Conservation (phyloP, 352 stramenopile species). For the Globisporangium recalcitrans region DNA sequence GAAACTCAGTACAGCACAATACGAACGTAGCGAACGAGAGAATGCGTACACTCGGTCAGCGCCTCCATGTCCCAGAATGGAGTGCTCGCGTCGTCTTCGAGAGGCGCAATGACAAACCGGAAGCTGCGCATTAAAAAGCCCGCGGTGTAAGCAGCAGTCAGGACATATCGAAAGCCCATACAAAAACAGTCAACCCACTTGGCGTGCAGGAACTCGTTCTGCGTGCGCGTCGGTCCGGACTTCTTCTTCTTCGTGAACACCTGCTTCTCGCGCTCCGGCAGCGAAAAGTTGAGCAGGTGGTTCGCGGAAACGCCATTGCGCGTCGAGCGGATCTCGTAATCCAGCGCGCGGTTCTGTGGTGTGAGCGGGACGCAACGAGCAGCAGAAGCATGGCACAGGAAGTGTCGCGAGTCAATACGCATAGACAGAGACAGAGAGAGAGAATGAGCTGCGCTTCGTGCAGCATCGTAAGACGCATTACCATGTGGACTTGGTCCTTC, state of each 20-base stretch:
- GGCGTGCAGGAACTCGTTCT: conserved; percentile 81
- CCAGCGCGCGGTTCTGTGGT: conserved; percentile 44
- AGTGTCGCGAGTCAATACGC: conserved; percentile 2
- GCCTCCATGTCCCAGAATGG: conserved; percentile 69
- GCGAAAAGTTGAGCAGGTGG: conserved; percentile 79
- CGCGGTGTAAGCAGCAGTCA: background rate
- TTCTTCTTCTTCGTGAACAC: conserved; percentile 54
- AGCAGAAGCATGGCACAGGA: background rate
- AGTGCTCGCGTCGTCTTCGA: conserved; percentile 36
- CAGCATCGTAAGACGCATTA: background rate
- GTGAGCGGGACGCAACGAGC: background rate
- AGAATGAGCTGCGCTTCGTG: background rate
- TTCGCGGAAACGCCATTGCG: conserved; percentile 74
- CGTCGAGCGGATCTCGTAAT: conserved; percentile 50
- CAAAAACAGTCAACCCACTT: conserved; percentile 40
- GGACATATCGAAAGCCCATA: background rate
- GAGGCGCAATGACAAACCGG: conserved; percentile 72
- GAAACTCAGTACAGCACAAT: background rate
- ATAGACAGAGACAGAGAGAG: background rate
- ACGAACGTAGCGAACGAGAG: background rate
- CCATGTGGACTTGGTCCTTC: conserved; percentile 13
- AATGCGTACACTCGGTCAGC: conserved; percentile 68
- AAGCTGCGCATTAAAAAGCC: conserved; percentile 39
- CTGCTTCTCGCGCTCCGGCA: conserved; percentile 64
- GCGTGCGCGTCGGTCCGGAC: conserved; percentile 48